These are phyloP conservation scores for Trebouxiophyceae sp. DNA, from an alignment of 163 green algal species.

Conservation along the genomic window DNA sequence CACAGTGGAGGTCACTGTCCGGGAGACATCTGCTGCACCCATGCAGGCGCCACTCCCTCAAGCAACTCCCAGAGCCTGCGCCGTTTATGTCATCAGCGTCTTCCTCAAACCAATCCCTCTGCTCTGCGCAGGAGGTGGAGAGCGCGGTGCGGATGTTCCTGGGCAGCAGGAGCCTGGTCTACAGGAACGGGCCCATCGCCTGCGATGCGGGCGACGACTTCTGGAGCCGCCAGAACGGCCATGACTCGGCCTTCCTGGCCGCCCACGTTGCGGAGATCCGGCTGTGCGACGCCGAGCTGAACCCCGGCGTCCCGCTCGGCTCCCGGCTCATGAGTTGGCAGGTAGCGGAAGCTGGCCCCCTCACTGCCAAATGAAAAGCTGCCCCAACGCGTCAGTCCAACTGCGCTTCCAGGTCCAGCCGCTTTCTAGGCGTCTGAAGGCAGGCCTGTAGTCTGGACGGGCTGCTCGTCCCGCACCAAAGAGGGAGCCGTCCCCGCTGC, in stretches of 20 bases:
- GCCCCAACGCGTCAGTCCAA: not conserved
- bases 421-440: not conserved
- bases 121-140: no score
- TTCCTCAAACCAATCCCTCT: no score
- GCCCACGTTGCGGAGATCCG: not conserved
- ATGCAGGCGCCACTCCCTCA: no score
- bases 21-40: no score
- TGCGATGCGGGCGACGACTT: not conserved
- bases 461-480: not conserved
- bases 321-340: not conserved
- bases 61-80: no score
- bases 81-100: no score
- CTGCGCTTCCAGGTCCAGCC: not conserved
- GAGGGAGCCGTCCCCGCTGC: not conserved
- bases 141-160: no score
- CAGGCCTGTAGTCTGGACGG: not conserved
- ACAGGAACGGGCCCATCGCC: not conserved
- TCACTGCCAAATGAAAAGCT: not conserved
- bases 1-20: no score
- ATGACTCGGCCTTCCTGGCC: slow-evolving; percentile 1
- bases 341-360: not conserved
- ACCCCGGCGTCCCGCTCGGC: not conserved
- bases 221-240: no score
- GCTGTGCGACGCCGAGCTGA: slow-evolving; percentile 1
- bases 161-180: not conserved